A percentile compares a stretch with the other conserved stretches of the same genome.
These are phyloP conservation scores for Phytopythium boreale DNA, from an alignment of 352 stramenopile genomes.

Conservation along the genomic window DNA sequence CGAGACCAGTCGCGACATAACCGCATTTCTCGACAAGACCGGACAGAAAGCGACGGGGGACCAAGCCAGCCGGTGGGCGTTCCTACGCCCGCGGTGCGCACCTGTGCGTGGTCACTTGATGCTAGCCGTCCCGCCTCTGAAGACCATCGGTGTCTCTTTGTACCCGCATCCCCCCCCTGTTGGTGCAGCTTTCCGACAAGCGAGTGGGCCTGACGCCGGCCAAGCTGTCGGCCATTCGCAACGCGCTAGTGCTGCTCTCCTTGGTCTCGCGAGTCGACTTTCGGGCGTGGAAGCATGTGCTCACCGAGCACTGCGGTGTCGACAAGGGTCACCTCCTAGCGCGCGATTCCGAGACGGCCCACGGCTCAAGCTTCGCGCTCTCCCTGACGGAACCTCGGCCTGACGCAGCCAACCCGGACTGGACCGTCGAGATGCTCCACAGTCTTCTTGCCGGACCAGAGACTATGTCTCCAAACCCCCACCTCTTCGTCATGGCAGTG, in stretches of 20 bases:
- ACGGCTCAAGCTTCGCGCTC: not conserved
- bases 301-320: not conserved
- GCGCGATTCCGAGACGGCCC: not conserved
- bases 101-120: not conserved
- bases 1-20: not conserved
- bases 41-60: not conserved
- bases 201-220: not conserved
- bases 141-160: not conserved
- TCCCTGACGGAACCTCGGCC: not conserved
- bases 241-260: not conserved
- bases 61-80: not conserved
- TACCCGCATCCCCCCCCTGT: not conserved
- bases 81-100: not conserved
- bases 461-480: not conserved
- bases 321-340: not conserved
- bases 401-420: not conserved
- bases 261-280: not conserved
- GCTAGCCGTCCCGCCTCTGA: not conserved
- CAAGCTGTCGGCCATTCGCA: not conserved
- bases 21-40: not conserved
- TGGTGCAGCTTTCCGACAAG: not conserved
- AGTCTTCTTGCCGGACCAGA: not conserved
- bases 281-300: not conserved
- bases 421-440: not conserved
- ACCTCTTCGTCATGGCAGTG: not conserved